Evolutionary conservation across 2,329 filamentous ascomycete species (phyloP).

Genomic region (Trichothecium roseum): DNA sequence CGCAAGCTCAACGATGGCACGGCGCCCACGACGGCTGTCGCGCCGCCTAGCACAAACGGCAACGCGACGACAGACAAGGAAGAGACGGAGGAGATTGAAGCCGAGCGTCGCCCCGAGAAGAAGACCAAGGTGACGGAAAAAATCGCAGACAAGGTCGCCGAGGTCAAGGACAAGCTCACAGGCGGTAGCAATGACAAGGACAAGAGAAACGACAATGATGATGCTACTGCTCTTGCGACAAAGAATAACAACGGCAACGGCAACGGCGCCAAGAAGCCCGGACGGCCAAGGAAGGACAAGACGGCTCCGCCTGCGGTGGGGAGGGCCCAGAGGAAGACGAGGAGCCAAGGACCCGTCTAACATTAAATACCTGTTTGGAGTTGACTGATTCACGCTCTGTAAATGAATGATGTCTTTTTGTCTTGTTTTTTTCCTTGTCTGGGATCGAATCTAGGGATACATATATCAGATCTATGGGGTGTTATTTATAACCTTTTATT

Average conservation of each 20-base stretch:
- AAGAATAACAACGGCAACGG: neutral
- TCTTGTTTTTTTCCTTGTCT: neutral
- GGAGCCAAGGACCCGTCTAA: conserved; percentile 27
- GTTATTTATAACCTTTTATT: no score
- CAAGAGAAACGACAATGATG: no score
- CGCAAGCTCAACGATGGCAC: conserved; percentile 27
- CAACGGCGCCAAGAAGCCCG: conserved; percentile 12
- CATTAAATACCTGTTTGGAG: neutral
- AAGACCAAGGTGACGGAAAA: conserved; percentile 23
- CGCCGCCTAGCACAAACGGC: conserved; percentile 5
- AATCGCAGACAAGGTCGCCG: conserved; percentile 25
- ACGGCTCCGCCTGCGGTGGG: conserved; percentile 21
- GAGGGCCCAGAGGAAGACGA: conserved; percentile 28
- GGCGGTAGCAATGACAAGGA: conserved; percentile 10
- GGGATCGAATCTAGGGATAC: neutral
- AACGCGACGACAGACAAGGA: conserved; percentile 15
- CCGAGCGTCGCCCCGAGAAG: conserved; percentile 5
- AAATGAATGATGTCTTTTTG: no score
- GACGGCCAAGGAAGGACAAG: conserved; percentile 24
- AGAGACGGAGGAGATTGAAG: conserved; percentile 7
- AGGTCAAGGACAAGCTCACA: conserved; percentile 10
- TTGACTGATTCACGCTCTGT: no score
- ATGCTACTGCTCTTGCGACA: neutral
- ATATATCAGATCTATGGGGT: no score
- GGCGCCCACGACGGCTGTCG: conserved; percentile 7